phyloP scores from a whole-genome alignment of 139 green algal species.

The Coccomyxa sp. region DNA sequence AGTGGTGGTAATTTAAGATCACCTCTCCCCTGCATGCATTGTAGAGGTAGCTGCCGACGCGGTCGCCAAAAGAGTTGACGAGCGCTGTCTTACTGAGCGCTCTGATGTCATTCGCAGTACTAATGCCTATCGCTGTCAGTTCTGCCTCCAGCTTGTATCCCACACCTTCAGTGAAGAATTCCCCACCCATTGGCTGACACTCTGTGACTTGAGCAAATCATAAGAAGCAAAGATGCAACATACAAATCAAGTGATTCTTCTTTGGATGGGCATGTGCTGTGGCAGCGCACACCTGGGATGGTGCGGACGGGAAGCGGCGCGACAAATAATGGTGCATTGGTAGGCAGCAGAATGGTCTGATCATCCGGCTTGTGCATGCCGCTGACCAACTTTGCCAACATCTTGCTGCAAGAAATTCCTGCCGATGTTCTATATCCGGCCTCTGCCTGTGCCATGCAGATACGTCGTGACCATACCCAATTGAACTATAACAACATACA shows the following conservation, averaged over 20 bases:
- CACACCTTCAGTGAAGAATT: neutral
- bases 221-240: too few relatives aligned
- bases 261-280: too few relatives aligned
- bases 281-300: conserved; percentile 38
- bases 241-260: too few relatives aligned
- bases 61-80: neutral
- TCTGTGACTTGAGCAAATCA: too few relatives aligned
- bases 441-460: conserved; percentile 28
- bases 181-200: conserved; percentile 22
- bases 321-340: conserved; percentile 54
- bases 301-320: conserved; percentile 49
- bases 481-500: too few relatives aligned
- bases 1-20: too few relatives aligned
- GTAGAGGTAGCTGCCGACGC: neutral
- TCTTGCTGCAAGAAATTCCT: conserved; percentile 63
- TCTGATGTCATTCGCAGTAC: neutral
- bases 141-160: conserved; percentile 21
- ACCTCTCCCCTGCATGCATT: neutral
- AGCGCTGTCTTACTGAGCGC: neutral
- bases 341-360: conserved; percentile 61
- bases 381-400: conserved; percentile 76
- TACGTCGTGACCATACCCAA: neutral
- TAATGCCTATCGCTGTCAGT: conserved; percentile 10
- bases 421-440: conserved; percentile 55
- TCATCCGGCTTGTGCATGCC: conserved; percentile 84